Conservation (phyloP, 306 rosid species). For the Corylus americana region DNA sequence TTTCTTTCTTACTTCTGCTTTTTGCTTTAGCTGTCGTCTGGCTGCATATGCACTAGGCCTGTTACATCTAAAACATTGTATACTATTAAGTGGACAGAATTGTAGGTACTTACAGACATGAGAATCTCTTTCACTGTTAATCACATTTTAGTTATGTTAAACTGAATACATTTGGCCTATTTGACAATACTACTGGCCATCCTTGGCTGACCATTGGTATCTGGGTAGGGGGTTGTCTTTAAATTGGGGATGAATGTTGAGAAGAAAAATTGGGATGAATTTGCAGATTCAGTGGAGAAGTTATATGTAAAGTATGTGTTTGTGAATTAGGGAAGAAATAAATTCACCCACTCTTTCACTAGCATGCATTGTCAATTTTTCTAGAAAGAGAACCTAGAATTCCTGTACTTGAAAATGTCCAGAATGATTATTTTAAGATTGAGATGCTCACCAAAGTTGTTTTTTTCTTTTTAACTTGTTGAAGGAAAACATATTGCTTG, state of each 20-base stretch:
- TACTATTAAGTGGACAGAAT: not conserved
- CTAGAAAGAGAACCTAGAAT: not conserved
- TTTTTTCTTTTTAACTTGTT: not conserved
- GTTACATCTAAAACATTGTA: not conserved
- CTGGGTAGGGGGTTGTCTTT: not conserved
- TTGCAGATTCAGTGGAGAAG: not conserved
- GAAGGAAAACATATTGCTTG: not conserved
- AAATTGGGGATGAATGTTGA: not conserved
- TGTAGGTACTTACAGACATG: not conserved
- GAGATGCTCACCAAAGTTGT: not conserved
- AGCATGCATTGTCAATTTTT: not conserved
- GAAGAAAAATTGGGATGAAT: not conserved
- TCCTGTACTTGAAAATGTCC: not conserved
- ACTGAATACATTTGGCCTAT: not conserved
- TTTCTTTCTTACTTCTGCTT: not conserved
- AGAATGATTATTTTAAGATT: not conserved
- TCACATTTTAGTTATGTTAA: not conserved
- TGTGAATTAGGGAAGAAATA: not conserved
- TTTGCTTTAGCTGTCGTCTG: not conserved
- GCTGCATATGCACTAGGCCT: not conserved
- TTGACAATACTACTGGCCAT: not conserved
- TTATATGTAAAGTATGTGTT: not conserved
- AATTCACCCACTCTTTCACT: slow-evolving; percentile 9
- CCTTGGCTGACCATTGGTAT: not conserved
- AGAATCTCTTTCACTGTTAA: not conserved